A percentile compares a stretch with the other conserved stretches of the same genome.
phyloP scores from a whole-genome alignment of 768 basidiomycete genomes.

The Pleurotus pulmonarius region DNA sequence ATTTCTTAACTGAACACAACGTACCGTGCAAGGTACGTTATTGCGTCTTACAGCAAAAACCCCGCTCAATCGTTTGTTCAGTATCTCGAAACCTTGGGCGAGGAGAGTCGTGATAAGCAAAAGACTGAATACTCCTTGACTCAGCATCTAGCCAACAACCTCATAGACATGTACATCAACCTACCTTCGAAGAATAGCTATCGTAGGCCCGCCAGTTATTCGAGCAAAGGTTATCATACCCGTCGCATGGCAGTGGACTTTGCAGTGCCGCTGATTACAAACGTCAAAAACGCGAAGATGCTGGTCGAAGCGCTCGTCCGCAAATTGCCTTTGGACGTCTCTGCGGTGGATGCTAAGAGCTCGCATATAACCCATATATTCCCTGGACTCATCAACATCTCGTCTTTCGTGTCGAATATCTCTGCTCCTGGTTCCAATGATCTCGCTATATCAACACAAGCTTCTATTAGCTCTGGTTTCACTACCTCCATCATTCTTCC shows the following conservation, averaged over 20 bases:
- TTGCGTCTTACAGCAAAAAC: neutral
- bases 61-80: slow-evolving; percentile 21
- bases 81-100: slow-evolving; percentile 88
- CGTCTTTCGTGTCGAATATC: slow-evolving; percentile 80
- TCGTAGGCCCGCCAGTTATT: slow-evolving; percentile 94
- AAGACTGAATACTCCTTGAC: slow-evolving; percentile 98
- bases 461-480: slow-evolving; percentile 87
- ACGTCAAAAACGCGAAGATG: slow-evolving; percentile 98
- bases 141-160: slow-evolving; percentile 92
- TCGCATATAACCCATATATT: slow-evolving; percentile 88
- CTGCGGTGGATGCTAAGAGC: slow-evolving; percentile 88
- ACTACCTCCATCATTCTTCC: slow-evolving; percentile 82
- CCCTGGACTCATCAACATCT: slow-evolving; percentile 88
- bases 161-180: slow-evolving; percentile 99
- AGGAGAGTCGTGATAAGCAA: slow-evolving; percentile 69
- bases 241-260: slow-evolving; percentile 99
- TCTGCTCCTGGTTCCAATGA: slow-evolving; percentile 51
- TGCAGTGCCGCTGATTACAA: slow-evolving; percentile 94
- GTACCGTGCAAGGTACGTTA: slow-evolving; percentile 85
- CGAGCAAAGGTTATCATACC: slow-evolving; percentile 94
- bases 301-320: slow-evolving; percentile 90
- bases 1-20: slow-evolving; percentile 96
- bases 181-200: slow-evolving; percentile 97
- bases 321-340: slow-evolving; percentile 87
- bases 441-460: slow-evolving; percentile 66